phyloP scores from a whole-genome alignment of 2,329 filamentous ascomycete species.

The Alternaria arborescens region DNA sequence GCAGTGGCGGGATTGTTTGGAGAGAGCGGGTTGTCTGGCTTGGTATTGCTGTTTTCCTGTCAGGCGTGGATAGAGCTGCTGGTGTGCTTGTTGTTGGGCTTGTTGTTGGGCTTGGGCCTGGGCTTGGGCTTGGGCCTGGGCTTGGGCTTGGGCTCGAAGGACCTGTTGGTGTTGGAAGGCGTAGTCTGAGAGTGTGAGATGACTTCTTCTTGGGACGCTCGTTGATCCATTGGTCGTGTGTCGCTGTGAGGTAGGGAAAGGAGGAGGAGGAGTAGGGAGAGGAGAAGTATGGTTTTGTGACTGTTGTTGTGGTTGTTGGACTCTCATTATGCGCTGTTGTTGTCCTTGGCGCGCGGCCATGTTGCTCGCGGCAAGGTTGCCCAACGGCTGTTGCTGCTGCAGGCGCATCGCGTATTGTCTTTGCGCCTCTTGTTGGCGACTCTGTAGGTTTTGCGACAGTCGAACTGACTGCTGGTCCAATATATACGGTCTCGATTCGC shows the following conservation, averaged over 20 bases:
- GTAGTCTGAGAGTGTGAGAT: neutral
- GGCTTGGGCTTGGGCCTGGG: neutral
- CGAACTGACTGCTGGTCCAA: neutral
- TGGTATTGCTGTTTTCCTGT: neutral
- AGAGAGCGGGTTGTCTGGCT: neutral
- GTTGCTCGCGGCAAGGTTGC: too few species aligned
- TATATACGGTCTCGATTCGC: neutral
- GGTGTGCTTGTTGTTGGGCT: too few species aligned
- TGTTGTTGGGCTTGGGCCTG: neutral
- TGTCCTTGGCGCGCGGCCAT: too few species aligned
- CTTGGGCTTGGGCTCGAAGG: neutral
- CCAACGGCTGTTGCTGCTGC: too few species aligned
- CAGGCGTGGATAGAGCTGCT: too few species aligned
- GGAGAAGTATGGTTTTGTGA: neutral
- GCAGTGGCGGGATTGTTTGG: neutral
- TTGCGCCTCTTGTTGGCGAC: too few species aligned
- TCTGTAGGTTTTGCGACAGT: too few species aligned
- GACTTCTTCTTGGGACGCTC: neutral
- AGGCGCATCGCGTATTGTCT: too few species aligned
- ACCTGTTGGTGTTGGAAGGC: neutral
- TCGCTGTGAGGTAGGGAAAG: neutral
- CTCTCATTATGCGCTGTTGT: too few species aligned
- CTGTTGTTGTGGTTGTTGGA: neutral
- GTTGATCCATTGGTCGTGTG: neutral
- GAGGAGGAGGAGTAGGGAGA: neutral